A percentile compares a stretch with the other conserved stretches of the same genome.
Evolutionary conservation across 257 asterid genomes (phyloP).

Genomic region (Capsicum pubescens): DNA sequence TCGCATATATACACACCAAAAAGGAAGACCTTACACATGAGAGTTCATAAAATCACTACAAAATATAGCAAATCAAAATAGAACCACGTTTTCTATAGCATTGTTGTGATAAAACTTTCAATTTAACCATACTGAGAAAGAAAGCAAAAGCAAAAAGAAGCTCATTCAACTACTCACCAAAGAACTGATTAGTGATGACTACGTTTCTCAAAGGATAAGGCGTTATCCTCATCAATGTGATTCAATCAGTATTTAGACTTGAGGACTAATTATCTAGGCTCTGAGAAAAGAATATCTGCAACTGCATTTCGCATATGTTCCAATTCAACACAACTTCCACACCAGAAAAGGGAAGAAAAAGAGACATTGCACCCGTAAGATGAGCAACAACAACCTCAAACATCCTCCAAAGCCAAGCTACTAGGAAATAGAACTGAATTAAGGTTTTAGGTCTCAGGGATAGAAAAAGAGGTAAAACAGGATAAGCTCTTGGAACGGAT

Average conservation of each 20-base stretch:
- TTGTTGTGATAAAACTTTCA: conserved; percentile 1
- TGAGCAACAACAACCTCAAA: background rate
- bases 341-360: conserved; percentile 14
- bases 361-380: conserved; percentile 7
- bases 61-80: conserved; percentile 1
- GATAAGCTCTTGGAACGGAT: background rate
- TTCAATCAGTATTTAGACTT: conserved; percentile 20
- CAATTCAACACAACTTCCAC: conserved; percentile 9
- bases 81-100: background rate
- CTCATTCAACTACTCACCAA: conserved; percentile 9
- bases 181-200: background rate
- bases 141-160: background rate
- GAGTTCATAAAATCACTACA: background rate
- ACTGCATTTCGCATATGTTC: background rate
- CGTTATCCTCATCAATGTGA: background rate
- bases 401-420: background rate
- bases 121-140: conserved; percentile 15
- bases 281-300: background rate
- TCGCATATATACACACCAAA: background rate
- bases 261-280: background rate
- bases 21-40: conserved; percentile 21
- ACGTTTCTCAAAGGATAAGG: background rate
- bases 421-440: background rate
- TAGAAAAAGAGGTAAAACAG: background rate
- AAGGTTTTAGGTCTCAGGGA: conserved; percentile 17